phyloP scores from a whole-genome alignment of 352 stramenopile genomes.

The Pythium sp. region DNA sequence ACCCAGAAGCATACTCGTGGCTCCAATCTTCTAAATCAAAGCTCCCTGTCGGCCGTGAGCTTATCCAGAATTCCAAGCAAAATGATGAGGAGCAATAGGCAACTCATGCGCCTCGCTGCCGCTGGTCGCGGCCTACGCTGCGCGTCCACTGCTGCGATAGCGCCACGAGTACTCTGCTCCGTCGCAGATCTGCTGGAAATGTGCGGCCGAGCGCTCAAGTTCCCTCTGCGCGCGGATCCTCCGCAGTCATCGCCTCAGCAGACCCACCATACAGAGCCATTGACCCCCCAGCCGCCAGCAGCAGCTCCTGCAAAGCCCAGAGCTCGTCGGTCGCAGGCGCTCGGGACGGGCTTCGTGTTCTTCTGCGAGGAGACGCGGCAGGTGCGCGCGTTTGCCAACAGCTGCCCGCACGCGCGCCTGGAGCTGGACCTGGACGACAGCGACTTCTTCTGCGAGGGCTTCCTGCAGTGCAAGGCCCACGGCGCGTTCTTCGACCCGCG shows the following conservation, averaged over 20 bases:
- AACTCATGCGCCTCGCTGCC: conserved; percentile 15
- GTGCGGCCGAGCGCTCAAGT: conserved; percentile 55
- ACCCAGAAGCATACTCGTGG: no score
- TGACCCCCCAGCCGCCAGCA: neutral
- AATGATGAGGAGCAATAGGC: neutral
- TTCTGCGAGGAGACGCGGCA: conserved; percentile 36
- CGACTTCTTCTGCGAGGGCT: conserved; percentile 79
- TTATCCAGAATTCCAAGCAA: neutral
- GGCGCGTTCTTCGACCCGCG: conserved; percentile 77
- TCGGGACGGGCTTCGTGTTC: conserved; percentile 66
- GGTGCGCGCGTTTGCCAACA: conserved; percentile 61
- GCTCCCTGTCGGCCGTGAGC: no score
- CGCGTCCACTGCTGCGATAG: neutral
- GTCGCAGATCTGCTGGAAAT: conserved; percentile 42
- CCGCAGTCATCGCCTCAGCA: neutral
- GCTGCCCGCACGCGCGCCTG: conserved; percentile 64
- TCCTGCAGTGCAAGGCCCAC: conserved; percentile 81
- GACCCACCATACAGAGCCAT: neutral
- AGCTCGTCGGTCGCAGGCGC: conserved; percentile 19
- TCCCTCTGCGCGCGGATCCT: conserved; percentile 31
- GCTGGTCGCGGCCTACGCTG: neutral
- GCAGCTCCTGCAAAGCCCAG: neutral
- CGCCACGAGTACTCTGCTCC: conserved; percentile 52
- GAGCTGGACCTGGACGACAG: conserved; percentile 79
- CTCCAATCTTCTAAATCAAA: no score